Evolutionary conservation across 1,139 yeast genomes (phyloP).

Genomic region (Blastobotrys raffinosifermentans): DNA sequence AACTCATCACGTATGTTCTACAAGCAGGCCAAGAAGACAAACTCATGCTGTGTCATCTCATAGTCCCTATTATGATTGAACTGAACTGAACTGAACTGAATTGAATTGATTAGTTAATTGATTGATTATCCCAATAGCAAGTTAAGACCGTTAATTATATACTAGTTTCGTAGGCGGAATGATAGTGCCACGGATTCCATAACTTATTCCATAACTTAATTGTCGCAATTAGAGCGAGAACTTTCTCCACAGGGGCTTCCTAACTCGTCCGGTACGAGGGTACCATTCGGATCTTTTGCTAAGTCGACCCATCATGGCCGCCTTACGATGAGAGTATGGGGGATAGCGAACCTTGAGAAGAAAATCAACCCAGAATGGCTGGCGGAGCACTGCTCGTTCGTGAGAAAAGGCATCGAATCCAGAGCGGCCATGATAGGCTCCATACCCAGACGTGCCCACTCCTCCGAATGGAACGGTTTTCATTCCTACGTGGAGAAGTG

Average conservation of each 20-base stretch:
- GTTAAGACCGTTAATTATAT: neutral
- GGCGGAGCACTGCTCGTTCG: conserved; percentile 60
- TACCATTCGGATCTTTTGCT: conserved; percentile 18
- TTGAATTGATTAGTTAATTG: conserved; percentile 3
- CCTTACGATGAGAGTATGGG: conserved; percentile 45
- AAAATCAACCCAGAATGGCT: conserved; percentile 60
- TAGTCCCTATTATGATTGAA: conserved; percentile 25
- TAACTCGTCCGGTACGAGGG: conserved; percentile 20
- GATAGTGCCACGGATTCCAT: too few species aligned
- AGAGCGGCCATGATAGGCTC: conserved; percentile 64
- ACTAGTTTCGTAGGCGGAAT: too few species aligned
- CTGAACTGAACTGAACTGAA: conserved; percentile 3
- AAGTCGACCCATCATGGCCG: conserved; percentile 3
- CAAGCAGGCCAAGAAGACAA: conserved; percentile 95
- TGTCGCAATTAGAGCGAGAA: too few species aligned
- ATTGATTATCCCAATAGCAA: neutral
- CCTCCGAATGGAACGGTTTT: conserved; percentile 84
- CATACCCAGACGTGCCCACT: conserved; percentile 69
- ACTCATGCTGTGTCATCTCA: conserved; percentile 86
- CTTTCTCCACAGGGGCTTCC: conserved; percentile 14
- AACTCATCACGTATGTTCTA: conserved; percentile 89
- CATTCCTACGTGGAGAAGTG: conserved; percentile 64
- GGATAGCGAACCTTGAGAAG: conserved; percentile 59
- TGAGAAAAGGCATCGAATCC: conserved; percentile 74
- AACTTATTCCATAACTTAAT: too few species aligned